phyloP scores from a whole-genome alignment of 306 rosid species.

The Cercis canadensis region DNA sequence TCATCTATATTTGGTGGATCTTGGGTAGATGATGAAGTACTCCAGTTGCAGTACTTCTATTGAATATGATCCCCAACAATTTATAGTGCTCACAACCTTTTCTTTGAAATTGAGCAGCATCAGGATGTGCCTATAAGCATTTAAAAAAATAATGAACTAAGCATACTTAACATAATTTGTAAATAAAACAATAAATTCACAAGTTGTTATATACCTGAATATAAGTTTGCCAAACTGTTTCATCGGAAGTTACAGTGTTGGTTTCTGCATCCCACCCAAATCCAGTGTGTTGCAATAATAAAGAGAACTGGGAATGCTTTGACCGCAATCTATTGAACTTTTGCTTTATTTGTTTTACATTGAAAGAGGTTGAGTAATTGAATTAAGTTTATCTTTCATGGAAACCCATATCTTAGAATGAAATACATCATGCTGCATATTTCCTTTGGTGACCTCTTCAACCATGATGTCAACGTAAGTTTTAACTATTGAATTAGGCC shows the following conservation, averaged over 20 bases:
- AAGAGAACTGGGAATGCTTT: too few relatives aligned
- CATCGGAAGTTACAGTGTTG: too few relatives aligned
- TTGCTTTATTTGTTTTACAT: not conserved
- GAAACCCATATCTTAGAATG: not conserved
- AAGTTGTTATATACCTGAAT: too few relatives aligned
- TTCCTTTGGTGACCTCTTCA: not conserved
- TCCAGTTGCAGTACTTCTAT: too few relatives aligned
- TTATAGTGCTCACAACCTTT: not conserved
- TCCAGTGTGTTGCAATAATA: too few relatives aligned
- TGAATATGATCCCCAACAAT: not conserved
- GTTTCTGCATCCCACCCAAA: too few relatives aligned
- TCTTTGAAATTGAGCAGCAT: not conserved
- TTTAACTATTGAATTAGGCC: not conserved
- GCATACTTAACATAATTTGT: not conserved
- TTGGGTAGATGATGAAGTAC: conserved; percentile 7
- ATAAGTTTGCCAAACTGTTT: too few relatives aligned
- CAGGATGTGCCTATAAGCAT: too few relatives aligned
- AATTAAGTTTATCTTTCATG: not conserved
- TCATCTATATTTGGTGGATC: conserved; percentile 14
- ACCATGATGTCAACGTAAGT: too few relatives aligned
- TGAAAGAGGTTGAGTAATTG: not conserved
- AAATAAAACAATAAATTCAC: too few relatives aligned
- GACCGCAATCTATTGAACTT: too few relatives aligned
- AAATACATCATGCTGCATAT: not conserved
- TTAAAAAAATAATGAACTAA: too few relatives aligned